Base-by-base conservation (phyloP, 2,329 filamentous ascomycete genomes). In the Fusarium sp. region DNA sequence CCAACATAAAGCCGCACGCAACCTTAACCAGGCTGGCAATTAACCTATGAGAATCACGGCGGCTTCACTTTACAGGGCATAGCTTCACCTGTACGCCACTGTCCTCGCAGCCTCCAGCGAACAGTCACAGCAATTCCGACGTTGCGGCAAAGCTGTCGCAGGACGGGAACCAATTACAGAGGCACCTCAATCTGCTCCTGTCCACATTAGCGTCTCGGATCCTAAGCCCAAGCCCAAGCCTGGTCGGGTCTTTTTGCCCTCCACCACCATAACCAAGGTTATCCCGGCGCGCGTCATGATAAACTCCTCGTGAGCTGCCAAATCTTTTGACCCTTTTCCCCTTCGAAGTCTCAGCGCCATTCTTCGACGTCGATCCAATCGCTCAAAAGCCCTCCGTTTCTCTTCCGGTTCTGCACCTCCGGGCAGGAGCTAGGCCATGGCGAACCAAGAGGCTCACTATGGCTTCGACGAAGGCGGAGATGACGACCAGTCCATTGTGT, bases 401-500 rank as follows among this genome's bases (percentile, higher is more conserved):
- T 58, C 56, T 65, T 68, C 53, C 61, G 69, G 61, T 68, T 71
- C 69, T 73, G 70, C 69, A 60, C 47, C 58, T 66, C 49, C 56
- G 63, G 63, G 68, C 71, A 67, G 71, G 65, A 69, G 71, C 69
- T 67, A 60, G 69, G 77, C 75, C 76, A 82, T 82, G 80, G 78
- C 79, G 71, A 79, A 81, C 60, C 73, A 76, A 62, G 80, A 82
- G 70, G 76, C 78, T 70, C 78, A 81, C 64, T 80, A 83, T 77
- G 81, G 76, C 72, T 83, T 82, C 73, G 82, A 83, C 74, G 78
- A 76, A 71, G 76, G 74, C 58, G 78, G 76, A 69, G 81, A 82
- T 69, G 82, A 83, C 70, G 82, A 84, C 71, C 80, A 81, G 75
- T 83, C 82, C 62, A 80, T 84, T 69, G 77, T 80, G 68, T 80